Conservation (phyloP, 495 filamentous ascomycete species). For the Talaromyces liani region DNA sequence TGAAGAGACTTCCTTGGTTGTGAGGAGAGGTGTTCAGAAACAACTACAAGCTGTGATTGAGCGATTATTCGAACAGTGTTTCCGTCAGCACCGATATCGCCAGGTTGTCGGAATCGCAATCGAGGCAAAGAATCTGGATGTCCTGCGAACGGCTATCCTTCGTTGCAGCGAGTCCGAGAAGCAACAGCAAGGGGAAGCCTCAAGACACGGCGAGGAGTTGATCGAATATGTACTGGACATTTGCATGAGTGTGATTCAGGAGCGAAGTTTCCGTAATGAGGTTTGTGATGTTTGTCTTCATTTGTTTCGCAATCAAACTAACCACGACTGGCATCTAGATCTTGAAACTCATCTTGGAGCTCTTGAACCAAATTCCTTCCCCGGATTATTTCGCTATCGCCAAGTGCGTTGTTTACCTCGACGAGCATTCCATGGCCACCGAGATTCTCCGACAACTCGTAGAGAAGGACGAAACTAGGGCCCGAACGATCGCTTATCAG, state of each 20-base stretch:
- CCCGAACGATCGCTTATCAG: conserved; percentile 85
- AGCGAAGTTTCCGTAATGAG: conserved; percentile 76
- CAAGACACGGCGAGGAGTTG: conserved; percentile 73
- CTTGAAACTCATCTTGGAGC: conserved; percentile 75
- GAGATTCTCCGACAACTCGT: conserved; percentile 77
- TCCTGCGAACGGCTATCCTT: conserved; percentile 81
- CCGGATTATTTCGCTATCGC: conserved; percentile 98
- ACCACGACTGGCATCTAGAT: conserved; percentile 50
- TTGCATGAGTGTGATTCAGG: conserved; percentile 96
- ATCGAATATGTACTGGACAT: conserved; percentile 96
- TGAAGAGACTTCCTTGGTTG: conserved; percentile 45
- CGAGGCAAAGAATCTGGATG: conserved; percentile 86
- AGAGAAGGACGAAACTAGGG: conserved; percentile 65
- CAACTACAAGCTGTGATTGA: conserved; percentile 78
- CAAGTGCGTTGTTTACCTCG: conserved; percentile 94
- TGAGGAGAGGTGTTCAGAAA: conserved; percentile 52
- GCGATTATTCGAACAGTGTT: conserved; percentile 84
- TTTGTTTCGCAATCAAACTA: background rate
- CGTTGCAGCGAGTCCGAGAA: conserved; percentile 74
- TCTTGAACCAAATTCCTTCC: conserved; percentile 77
- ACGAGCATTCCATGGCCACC: conserved; percentile 88
- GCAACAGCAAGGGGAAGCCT: conserved; percentile 47
- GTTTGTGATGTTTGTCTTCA: conserved; percentile 28
- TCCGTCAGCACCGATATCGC: conserved; percentile 77
- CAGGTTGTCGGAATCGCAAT: conserved; percentile 99